phyloP scores from a whole-genome alignment of 2,329 filamentous ascomycete genomes.

The Xylariales sp. region DNA sequence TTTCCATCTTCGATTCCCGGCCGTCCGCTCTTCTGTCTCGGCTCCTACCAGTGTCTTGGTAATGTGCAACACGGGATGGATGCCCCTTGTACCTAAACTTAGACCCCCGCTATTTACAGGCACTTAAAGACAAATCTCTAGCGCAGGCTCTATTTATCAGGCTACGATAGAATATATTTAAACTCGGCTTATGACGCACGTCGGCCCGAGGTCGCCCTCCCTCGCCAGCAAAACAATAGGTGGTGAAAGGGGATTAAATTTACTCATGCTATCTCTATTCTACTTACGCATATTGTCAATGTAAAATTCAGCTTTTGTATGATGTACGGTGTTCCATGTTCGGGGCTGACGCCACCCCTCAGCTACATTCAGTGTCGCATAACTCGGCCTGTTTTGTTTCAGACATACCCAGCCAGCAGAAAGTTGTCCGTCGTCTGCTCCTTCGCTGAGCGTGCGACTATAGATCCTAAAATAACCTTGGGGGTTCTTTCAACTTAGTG shows the following conservation, averaged over 20 bases:
- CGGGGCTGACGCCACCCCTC: neutral
- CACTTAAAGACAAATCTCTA: neutral
- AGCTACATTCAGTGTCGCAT: neutral
- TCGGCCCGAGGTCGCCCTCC: slow-evolving; percentile 10
- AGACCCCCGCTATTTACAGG: neutral
- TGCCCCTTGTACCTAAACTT: neutral
- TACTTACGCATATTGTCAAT: too few relatives aligned
- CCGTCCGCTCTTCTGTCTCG: neutral
- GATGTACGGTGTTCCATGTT: slow-evolving; percentile 9
- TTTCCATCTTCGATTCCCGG: neutral
- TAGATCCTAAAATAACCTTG: slow-evolving; percentile 11
- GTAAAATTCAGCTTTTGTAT: too few relatives aligned
- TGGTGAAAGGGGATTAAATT: too few relatives aligned
- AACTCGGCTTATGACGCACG: neutral
- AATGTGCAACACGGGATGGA: slow-evolving; percentile 1
- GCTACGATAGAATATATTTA: neutral
- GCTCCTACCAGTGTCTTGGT: slow-evolving; percentile 14
- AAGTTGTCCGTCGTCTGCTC: neutral
- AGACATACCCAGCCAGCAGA: slow-evolving; percentile 7
- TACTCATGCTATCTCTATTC: too few relatives aligned
- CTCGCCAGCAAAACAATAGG: neutral
- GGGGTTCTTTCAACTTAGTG: slow-evolving; percentile 2
- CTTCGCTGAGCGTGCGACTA: slow-evolving; percentile 1
- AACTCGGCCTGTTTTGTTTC: slow-evolving; percentile 23
- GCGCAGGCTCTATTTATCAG: neutral